Base-by-base conservation (phyloP, 805 yeast genomes). In the Peterozyma toletana region DNA sequence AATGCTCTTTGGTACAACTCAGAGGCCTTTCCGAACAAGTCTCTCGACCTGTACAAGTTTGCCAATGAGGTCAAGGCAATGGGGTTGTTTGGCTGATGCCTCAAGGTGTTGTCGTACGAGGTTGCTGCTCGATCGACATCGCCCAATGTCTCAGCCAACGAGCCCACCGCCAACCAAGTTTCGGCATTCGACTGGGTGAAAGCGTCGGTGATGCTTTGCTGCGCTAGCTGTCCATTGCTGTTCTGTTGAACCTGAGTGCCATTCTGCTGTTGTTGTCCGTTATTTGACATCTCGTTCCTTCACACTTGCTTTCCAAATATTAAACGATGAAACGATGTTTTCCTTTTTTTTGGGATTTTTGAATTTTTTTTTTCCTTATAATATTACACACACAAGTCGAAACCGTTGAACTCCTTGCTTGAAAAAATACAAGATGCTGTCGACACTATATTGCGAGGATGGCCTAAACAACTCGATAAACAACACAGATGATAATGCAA, bases 1-100 rank as follows among this genome's bases (percentile, higher is more conserved):
- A 93, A 66, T 5, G 96, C 95, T 53, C 88, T 77, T 63, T 91
- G 95, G 65, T 88, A 91, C 50, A 88, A 75, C 60, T 93, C 98
- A 11, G 96, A 95, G 13, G 98, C 98, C 60, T 88, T 87, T 52
- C 87, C 85, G 56, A 89, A 93, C 62, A 86, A 86, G 60, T 91
- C 97, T 48, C 90, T 73, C 15, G 90, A 80, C 43, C 97, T 78
- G 64, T 88, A 91, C 30, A 89, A 74, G 60, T 87, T 88, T 40
- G 96, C 98, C 49, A 91, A 66, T 42, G 88, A 83, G 39, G 90
- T 84, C 48, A 91, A 69, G 2, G 93, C 91, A 45, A 85, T 87
- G 2, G 95, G 81, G 48, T 88, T 83, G 62, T 85, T 83, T 33
- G 96, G 96, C 35, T 85, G 78, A 62, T 86, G 88, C 56, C 90